Evolutionary conservation across 192 early-diverging fungal species (phyloP).

Genomic region (Gryganskiella cystojenkinii): DNA sequence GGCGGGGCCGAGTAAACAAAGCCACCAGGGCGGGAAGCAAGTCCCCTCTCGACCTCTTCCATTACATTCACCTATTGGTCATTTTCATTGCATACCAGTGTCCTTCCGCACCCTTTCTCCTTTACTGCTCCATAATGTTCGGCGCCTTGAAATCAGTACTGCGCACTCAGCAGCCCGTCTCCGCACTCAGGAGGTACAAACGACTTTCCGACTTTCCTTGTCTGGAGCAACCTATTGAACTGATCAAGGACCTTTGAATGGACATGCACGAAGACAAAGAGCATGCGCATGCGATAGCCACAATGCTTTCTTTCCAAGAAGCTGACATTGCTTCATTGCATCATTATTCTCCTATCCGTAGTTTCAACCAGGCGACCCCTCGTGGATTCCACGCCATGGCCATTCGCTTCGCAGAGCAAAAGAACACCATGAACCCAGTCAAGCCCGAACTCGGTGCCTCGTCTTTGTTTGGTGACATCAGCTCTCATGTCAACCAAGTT

Average conservation of each 20-base stretch:
- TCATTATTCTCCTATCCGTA: too few relatives aligned
- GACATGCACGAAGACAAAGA: too few relatives aligned
- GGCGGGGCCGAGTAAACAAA: too few relatives aligned
- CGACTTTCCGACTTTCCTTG: neutral
- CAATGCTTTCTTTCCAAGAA: too few relatives aligned
- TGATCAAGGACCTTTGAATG: neutral
- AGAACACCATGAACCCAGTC: slow-evolving; percentile 35
- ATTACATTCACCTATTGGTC: too few relatives aligned
- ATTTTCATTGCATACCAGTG: neutral
- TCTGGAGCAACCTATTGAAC: neutral
- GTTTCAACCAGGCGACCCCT: slow-evolving; percentile 27
- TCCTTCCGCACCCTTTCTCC: neutral
- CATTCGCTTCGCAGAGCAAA: slow-evolving; percentile 38
- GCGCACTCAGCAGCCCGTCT: slow-evolving; percentile 34
- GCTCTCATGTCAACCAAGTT: slow-evolving; percentile 36
- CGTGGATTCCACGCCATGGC: slow-evolving; percentile 42
- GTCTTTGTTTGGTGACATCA: slow-evolving; percentile 41
- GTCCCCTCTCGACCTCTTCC: too few relatives aligned
- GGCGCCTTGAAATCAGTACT: slow-evolving; percentile 30
- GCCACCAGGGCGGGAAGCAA: too few relatives aligned
- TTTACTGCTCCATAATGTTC: slow-evolving; percentile 39
- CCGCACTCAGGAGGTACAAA: slow-evolving; percentile 32
- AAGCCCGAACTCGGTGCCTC: slow-evolving; percentile 39
- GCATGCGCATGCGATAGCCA: too few relatives aligned
- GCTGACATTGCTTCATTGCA: neutral